A percentile compares a stretch with the other conserved stretches of the same genome.
Evolutionary conservation across 768 basidiomycete genomes (phyloP).

Genomic region (Boletus speciosus): DNA sequence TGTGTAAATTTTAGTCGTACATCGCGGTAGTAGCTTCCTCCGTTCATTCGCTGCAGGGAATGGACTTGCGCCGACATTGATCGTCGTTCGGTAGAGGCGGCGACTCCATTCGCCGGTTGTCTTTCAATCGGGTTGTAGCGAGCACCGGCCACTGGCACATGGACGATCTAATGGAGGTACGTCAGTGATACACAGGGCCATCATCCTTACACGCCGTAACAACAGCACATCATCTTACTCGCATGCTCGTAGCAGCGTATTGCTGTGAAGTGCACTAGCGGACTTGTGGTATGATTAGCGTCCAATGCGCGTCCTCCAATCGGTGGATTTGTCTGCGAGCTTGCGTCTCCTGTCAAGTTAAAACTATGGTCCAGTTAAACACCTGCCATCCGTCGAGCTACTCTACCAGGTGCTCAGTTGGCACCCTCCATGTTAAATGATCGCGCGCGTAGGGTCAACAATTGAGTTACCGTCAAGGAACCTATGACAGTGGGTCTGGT

Average conservation of each 20-base stretch:
- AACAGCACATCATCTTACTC: too few relatives aligned
- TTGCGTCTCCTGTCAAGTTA: slow-evolving; percentile 58
- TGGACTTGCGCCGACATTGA: not conserved
- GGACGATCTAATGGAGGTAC: not conserved
- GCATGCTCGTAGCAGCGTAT: not conserved
- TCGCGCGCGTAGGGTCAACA: not conserved
- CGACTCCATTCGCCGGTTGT: not conserved
- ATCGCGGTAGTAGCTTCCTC: not conserved
- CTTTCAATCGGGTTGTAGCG: not conserved
- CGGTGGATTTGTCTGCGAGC: slow-evolving; percentile 72
- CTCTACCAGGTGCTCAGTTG: slow-evolving; percentile 30
- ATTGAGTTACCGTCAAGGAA: too few relatives aligned
- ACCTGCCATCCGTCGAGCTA: slow-evolving; percentile 5
- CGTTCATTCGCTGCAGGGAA: not conserved
- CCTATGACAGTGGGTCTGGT: too few relatives aligned
- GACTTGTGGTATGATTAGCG: not conserved
- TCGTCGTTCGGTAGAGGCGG: not conserved
- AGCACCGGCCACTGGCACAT: not conserved
- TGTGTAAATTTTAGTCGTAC: not conserved
- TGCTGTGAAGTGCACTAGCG: not conserved
- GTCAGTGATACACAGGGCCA: not conserved
- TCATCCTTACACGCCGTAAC: too few relatives aligned
- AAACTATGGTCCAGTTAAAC: not conserved
- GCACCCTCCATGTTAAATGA: slow-evolving; percentile 21
- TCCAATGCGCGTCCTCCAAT: slow-evolving; percentile 14